A percentile compares a stretch with the other conserved stretches of the same genome.
Conservation (phyloP, 1,284 basidiomycete species). For the Cutaneotrichosporon sp. region DNA sequence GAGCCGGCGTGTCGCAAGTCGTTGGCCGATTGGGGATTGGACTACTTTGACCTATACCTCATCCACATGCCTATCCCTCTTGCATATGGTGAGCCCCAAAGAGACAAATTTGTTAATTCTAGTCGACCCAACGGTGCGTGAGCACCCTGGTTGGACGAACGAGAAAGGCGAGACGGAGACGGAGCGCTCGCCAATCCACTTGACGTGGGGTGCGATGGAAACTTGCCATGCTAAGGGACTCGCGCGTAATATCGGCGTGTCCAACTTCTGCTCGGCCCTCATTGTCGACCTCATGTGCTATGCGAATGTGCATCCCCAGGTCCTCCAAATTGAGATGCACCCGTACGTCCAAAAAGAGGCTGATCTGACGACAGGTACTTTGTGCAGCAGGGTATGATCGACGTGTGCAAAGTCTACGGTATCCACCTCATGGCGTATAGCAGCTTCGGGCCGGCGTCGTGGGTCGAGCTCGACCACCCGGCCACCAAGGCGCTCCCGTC, state of each 20-base stretch:
- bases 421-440: conserved; percentile 76
- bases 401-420: conserved; percentile 60
- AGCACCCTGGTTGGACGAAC: conserved; percentile 17
- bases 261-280: conserved; percentile 63
- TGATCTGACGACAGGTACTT: conserved; percentile 52
- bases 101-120: neutral
- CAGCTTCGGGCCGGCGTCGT: conserved; percentile 66
- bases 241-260: conserved; percentile 76
- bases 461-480: conserved; percentile 56
- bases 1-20: conserved; percentile 17
- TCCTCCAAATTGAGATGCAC: conserved; percentile 74
- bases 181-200: conserved; percentile 42
- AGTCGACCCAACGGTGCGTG: conserved; percentile 16
- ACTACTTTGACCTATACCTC: conserved; percentile 66
- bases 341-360: conserved; percentile 49
- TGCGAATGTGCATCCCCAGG: conserved; percentile 67
- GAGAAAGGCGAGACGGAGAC: conserved; percentile 9
- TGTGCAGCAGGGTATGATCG: conserved; percentile 65
- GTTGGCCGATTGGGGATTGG: conserved; percentile 62
- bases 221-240: conserved; percentile 65
- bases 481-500: conserved; percentile 20
- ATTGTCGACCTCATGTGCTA: conserved; percentile 58
- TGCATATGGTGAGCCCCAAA: conserved; percentile 8
- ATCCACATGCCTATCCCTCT: conserved; percentile 62
- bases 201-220: conserved; percentile 72